Evolutionary conservation across 1,284 basidiomycete species (phyloP), one percentile per base, ranked within the genome.

Genomic region (Cryptococcus jaspeensis): DNA sequence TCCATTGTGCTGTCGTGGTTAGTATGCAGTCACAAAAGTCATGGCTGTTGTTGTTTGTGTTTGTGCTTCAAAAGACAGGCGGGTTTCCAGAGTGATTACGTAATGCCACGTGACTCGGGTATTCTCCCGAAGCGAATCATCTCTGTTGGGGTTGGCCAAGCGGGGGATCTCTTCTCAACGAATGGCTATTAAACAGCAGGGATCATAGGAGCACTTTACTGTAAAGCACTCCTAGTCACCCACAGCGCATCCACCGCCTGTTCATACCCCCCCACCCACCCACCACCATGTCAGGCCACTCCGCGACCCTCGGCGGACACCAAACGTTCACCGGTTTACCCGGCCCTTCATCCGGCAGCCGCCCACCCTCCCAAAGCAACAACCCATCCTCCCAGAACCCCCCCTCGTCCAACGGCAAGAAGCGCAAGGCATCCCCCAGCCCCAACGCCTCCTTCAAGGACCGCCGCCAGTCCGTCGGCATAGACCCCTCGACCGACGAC

Each of bases 401-500:
- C 28, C 28, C 28, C 28, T 32, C 28, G 28, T 32, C 28, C 28
- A 32, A 9, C 28, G 28, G 32, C 13, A 49, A 49, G 32, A 47
- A 49, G 22, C 47, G 47, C 47, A 49, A 49, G 18, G 47, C 35
- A 4, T 49, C 47, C 32, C 23, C 37, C 25, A 18, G n/a, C n/a
- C 13, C 47, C 32, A 16, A 20, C 32, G 13, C 13, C 35, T 43
- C 41, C 0, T 18, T 43, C 37, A 23, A n/a, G 22, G 37, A 36
- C 47, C n/a, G 47, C n/a, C 22, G 47, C 23, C 28, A 37, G 45
- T 62, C 65, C 8, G 45, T 63, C 45, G 60, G 60, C 23, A 45
- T 65, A 36, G 64, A 67, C 51, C 60, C 60, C 2, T 62, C 63
- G 7, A 71, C 66, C 5, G 66, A 72, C 42, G 72, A 75, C 50